Evolutionary conservation across 2,329 filamentous ascomycete species (phyloP).

Genomic region (Calonectria multiphialidica): DNA sequence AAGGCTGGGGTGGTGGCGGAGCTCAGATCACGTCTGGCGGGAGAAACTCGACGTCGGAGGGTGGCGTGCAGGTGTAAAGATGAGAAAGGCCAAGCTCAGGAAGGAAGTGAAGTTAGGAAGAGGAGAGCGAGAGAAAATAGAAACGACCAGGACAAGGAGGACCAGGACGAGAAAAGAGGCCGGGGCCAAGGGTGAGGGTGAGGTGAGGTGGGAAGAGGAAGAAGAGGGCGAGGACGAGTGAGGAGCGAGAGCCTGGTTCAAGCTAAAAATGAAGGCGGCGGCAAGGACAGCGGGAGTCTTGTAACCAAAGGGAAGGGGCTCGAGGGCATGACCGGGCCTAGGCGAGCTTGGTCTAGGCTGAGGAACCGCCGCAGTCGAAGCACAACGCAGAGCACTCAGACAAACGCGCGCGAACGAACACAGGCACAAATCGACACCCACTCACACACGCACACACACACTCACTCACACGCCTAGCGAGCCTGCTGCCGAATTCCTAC

Average conservation of each 20-base stretch:
- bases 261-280: conserved; percentile 39
- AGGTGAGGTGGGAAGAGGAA: conserved; percentile 23
- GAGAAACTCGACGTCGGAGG: conserved; percentile 27
- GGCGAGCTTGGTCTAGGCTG: conserved; percentile 26
- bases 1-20: conserved; percentile 40
- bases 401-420: conserved; percentile 19
- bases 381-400: conserved; percentile 9
- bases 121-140: conserved; percentile 23
- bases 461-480: background rate
- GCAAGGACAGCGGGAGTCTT: conserved; percentile 36
- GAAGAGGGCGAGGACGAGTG: conserved; percentile 18
- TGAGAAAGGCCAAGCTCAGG: conserved; percentile 19
- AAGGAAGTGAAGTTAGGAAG: conserved; percentile 23
- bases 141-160: conserved; percentile 20
- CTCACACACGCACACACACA: background rate
- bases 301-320: conserved; percentile 32
- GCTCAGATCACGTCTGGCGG: conserved; percentile 42
- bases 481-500: background rate
- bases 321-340: conserved; percentile 33
- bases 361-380: conserved; percentile 26
- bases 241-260: conserved; percentile 37
- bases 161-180: conserved; percentile 33
- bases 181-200: conserved; percentile 39
- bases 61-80: conserved; percentile 12
- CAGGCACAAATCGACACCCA: background rate